Base-by-base conservation (phyloP, 768 basidiomycete species). In the Lentinula lateritia region DNA sequence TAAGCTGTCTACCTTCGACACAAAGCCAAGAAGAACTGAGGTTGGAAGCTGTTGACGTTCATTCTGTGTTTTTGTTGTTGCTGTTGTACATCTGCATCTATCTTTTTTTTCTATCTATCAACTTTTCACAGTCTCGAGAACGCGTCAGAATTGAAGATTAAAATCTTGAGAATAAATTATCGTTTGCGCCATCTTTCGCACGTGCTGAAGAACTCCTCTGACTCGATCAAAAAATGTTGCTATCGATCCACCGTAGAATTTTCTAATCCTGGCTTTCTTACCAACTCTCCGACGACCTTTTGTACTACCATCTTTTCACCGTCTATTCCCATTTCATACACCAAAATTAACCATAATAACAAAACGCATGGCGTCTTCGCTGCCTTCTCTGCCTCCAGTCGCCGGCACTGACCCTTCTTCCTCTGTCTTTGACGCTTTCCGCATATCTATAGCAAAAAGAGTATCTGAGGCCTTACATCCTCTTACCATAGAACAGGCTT, bases 401-500 rank as follows among this genome's bases (percentile, higher is more conserved):
- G 64, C 76, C 18, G 75, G 78, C 38, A 77, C 81, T 20, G 88
- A 93, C 63, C 86, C 92, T 1, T 81, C 84, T 1, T 78, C 79
- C 54, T 87, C 81, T 64, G 77, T 87, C 8, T 73, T 94, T 45
- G 93, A 94, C 71, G 78, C 85, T 4, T 95, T 93, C 79, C 80
- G 90, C 58, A 86, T 82, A n/a, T 83, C 92, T 42, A 90, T 93
- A 66, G 92, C 94, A 4, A 80, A 87, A 67, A 80, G 82, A 63
- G 69, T 93, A 34, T 83, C 86, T 7, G 85, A 89, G 55, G 81
- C 84, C 0, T 74, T 93, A 6, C 85, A 86, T 34, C 73, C 74
- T 2, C 74, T 96, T 56, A 80, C 88, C 0, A 63, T 93, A 32
- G 90, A 91, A 43, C 85, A 92, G 68, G 93, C 87, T 0, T 97